Base-by-base conservation (phyloP, 768 basidiomycete species). In the Calocera cornea region DNA sequence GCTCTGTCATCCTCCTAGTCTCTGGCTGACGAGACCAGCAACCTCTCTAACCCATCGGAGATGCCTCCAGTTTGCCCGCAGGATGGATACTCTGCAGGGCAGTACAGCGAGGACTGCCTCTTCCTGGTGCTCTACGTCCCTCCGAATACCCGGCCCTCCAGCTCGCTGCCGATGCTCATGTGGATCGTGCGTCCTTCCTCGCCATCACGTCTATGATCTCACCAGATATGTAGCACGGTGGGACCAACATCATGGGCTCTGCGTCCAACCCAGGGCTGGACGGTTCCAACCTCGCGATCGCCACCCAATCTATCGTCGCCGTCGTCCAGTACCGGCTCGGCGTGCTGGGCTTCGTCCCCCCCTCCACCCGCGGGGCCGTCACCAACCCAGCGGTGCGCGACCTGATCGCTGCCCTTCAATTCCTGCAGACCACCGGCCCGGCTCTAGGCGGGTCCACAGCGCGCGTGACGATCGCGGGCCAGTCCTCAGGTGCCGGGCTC, bases 271-370 rank as follows among this genome's bases (percentile, higher is more conserved):
- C 88, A 16, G 89, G 86, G 34, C 77, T 95, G 12, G 89, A 92
- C 74, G 92, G 90, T 1, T 87, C 88, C 7, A 83, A 81, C 2
- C 83, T 94, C 17, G 90, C 91, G 0, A 72, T 81, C 29, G 82
- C 83, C 0, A 88, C 88, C 5, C 80, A 84, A 60, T 87, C 90
- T 3, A 86, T 94, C 66, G 89, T 94, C 19, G 87, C 86, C 8
- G 86, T 90, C 17, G 79, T 92, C 31, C 92, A 94, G 74, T 92
- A 94, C 73, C 85, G 92, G 64, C 80, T 90, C n/a, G 91, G 89
- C 50, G 84, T 83, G 87, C 83, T 92, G 50, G 91, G 88, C 2
- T 87, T 88, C 73, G 79, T 91, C 76, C 80, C 89, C 8, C 90
- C 90, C 1, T 38, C 29, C 3, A 49, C 71, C 0, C 47, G 68